Evolutionary conservation across 768 basidiomycete genomes (phyloP), one percentile per base, ranked within the genome.

Genomic region (Mrakia hoshinonis): DNA sequence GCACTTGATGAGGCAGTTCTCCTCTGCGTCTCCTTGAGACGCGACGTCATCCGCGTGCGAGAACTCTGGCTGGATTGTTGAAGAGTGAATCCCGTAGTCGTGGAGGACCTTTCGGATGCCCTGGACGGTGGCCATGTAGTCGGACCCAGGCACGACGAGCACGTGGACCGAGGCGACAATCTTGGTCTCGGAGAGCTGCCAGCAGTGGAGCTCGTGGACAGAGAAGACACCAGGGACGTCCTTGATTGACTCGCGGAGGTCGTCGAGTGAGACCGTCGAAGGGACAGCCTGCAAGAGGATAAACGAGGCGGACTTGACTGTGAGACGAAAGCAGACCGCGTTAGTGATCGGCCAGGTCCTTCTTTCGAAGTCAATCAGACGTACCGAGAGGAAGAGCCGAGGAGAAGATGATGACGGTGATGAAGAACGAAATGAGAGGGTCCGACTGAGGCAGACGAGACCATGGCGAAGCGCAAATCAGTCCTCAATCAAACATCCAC

Each of bases 101-200:
- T 98, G 96, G 69, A 98, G 84, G 0, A 85, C 86, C 79, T 87
- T 85, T 69, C 93, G 85, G 74, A 99, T 95, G 52, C 88, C 85
- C 48, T 85, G 85, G 20, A 91, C 91, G 63, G 94, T 85, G 1
- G 84, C 86, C 91, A 97, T 97, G 78, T 97, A 98, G 76, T 96
- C 93, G 86, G 84, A 26, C 86, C 85, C 62, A 36, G 55, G 84
- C 48, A 87, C 87, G 10, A 92, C 87, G 75, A 90, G 85, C 61
- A 99, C 91, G 80, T 99, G 96, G 31, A 99, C 95, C 1, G 91
- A 94, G 12, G 94, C 94, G 52, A 99, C 89, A 68, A 93, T 87
- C 78, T 96, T 97, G 69, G 85, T 87, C 81, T 99, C 96, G 12
- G 92, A 94, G 61, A 99, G 85, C 77, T 95, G 92, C 96, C 96